Evolutionary conservation across 2,329 filamentous ascomycete genomes (phyloP).

Genomic region (Cladosporium sp.): DNA sequence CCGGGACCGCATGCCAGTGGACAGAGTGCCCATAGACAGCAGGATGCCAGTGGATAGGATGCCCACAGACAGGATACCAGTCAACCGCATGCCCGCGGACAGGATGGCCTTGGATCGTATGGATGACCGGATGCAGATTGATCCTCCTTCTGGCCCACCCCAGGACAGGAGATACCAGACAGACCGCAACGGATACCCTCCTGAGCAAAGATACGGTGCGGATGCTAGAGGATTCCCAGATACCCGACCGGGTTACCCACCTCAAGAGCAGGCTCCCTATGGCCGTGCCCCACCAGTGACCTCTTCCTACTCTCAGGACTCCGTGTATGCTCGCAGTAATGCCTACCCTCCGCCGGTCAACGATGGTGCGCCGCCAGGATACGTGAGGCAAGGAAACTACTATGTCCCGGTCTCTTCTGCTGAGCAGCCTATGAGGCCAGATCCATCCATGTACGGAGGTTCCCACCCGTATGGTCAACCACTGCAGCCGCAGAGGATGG

Average conservation of each 20-base stretch:
- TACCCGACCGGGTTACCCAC: slow-evolving; percentile 22
- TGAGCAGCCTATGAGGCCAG: slow-evolving; percentile 29
- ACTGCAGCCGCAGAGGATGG: slow-evolving; percentile 22
- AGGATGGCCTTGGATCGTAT: slow-evolving; percentile 30
- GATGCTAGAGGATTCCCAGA: slow-evolving; percentile 29
- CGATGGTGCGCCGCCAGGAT: slow-evolving; percentile 38
- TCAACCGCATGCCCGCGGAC: slow-evolving; percentile 32
- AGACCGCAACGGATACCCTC: slow-evolving; percentile 28
- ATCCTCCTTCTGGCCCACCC: slow-evolving; percentile 27
- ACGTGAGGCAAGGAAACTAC: slow-evolving; percentile 38
- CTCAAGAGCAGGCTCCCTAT: slow-evolving; percentile 13
- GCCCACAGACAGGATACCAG: slow-evolving; percentile 29
- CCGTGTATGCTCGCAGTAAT: slow-evolving; percentile 33
- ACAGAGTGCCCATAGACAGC: slow-evolving; percentile 22
- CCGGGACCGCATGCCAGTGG: slow-evolving; percentile 21
- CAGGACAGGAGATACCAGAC: slow-evolving; percentile 24
- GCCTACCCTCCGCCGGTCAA: slow-evolving; percentile 29
- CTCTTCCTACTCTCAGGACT: slow-evolving; percentile 34
- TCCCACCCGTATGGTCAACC: slow-evolving; percentile 12
- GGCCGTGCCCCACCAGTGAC: slow-evolving; percentile 29
- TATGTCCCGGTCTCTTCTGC: slow-evolving; percentile 37
- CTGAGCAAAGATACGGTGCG: slow-evolving; percentile 27
- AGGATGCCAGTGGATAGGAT: slow-evolving; percentile 23
- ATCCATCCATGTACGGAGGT: slow-evolving; percentile 12
- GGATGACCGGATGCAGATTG: slow-evolving; percentile 31